Conservation (phyloP, 2,329 filamentous ascomycete genomes). For the Endocalyx cinctus region DNA sequence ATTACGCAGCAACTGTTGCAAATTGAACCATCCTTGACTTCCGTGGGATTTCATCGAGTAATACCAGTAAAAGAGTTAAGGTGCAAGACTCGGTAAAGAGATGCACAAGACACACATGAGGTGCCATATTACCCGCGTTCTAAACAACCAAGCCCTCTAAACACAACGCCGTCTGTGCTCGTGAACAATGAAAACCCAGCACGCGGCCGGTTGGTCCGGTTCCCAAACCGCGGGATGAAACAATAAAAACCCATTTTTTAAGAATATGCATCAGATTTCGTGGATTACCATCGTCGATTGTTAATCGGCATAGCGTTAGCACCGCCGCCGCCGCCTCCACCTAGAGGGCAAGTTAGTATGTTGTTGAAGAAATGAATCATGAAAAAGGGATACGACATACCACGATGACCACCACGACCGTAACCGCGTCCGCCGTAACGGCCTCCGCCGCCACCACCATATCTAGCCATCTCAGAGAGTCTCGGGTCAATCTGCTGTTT, state of each 20-base stretch:
- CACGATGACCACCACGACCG: slow-evolving; percentile 59
- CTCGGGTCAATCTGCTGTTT: slow-evolving; percentile 98
- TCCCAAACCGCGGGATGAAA: slow-evolving; percentile 10
- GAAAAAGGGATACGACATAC: slow-evolving; percentile 22
- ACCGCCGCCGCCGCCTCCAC: slow-evolving; percentile 40
- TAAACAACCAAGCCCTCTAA: slow-evolving; percentile 28
- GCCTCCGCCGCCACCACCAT: slow-evolving; percentile 76
- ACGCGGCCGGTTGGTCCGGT: slow-evolving; percentile 9
- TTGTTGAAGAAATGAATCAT: neutral
- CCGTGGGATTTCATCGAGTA: too few relatives aligned
- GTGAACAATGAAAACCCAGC: slow-evolving; percentile 17
- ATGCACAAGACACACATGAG: slow-evolving; percentile 13
- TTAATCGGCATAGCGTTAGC: slow-evolving; percentile 31
- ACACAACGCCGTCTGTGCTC: slow-evolving; percentile 30
- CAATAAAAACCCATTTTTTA: slow-evolving; percentile 3
- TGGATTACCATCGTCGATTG: slow-evolving; percentile 30
- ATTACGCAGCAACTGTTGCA: too few relatives aligned
- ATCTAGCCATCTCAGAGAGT: slow-evolving; percentile 92
- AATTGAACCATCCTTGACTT: too few relatives aligned
- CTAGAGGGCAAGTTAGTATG: slow-evolving; percentile 16
- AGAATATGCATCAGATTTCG: slow-evolving; percentile 4
- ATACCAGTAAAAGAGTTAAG: too few relatives aligned
- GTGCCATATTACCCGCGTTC: slow-evolving; percentile 24
- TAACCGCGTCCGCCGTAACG: slow-evolving; percentile 66
- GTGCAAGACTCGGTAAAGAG: slow-evolving; percentile 18